phyloP scores from a whole-genome alignment of 495 filamentous ascomycete species.

The Penicillium salamii region DNA sequence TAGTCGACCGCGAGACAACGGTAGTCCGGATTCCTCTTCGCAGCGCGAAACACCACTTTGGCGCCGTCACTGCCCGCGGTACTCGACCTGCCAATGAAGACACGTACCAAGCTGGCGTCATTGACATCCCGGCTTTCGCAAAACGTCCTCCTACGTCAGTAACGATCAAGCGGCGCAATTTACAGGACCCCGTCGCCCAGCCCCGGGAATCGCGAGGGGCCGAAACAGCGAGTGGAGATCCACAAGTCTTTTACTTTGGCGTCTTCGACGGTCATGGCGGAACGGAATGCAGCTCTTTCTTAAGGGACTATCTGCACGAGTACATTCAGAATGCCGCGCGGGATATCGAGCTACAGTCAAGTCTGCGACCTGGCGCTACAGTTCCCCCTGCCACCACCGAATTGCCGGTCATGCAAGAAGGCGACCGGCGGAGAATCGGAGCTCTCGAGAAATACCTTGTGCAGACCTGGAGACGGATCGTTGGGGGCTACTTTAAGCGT shows the following conservation, averaged over 20 bases:
- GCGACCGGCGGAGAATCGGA: conserved; percentile 31
- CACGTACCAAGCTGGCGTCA: conserved; percentile 88
- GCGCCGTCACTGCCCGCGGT: conserved; percentile 73
- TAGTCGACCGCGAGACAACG: conserved; percentile 73
- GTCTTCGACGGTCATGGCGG: conserved; percentile 98
- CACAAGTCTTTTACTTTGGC: conserved; percentile 94
- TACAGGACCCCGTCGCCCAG: conserved; percentile 13
- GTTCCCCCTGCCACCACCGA: conserved; percentile 6
- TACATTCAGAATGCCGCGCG: conserved; percentile 80
- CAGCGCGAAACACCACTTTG: conserved; percentile 95
- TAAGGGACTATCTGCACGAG: conserved; percentile 78
- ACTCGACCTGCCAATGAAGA: conserved; percentile 89
- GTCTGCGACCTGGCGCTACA: conserved; percentile 39
- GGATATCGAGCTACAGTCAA: conserved; percentile 72
- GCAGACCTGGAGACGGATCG: conserved; percentile 72
- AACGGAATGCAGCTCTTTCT: conserved; percentile 79
- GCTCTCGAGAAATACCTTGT: conserved; percentile 67
- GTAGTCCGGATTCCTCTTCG: conserved; percentile 97
- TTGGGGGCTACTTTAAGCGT: conserved; percentile 90
- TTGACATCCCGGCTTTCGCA: conserved; percentile 88
- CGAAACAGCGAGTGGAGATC: conserved; percentile 76
- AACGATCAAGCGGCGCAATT: conserved; percentile 37
- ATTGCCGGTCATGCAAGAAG: conserved; percentile 40
- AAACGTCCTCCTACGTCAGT: conserved; percentile 72
- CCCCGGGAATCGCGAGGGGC: conserved; percentile 52